Evolutionary conservation across 75 land plant species (phyloP), one percentile per base, ranked within the genome.

Genomic region (Cunninghamia lanceolata): DNA sequence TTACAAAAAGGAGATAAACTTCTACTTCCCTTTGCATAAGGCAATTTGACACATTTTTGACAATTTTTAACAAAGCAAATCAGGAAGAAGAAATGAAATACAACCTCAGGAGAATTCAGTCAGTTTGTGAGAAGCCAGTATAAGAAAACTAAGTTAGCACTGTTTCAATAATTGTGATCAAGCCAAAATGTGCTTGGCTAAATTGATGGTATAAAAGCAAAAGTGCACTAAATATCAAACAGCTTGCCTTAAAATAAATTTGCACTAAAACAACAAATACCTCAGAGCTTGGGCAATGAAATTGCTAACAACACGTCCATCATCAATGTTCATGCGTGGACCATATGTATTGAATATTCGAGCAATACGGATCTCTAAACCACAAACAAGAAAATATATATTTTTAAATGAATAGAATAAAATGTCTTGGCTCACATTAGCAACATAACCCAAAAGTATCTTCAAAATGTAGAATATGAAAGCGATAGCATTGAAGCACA

Each of bases 291-390:
- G 97, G n/a, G 97, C 94, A 87, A 96, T 94, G 86, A 96, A 96
- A 85, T 96, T 96, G 96, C 97, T 96, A 59, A 96, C 97, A 87
- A 96, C 96, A 47, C 97, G 96, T 56, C 97, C 97, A 92, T 96
- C 97, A 90, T 96, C 97, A 68, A 96, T 86, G 88, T 93, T 93
- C 96, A 94, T 94, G 43, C 97, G 92, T 14, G 97, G 97, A 28
- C 97, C 97, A 86, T 96, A 96, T 9, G 97, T 96, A 53, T 96
- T 96, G 86, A 96, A 96, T 47, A 96, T 96, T 13, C 97, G 92
- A 84, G 97, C 96, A 90, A 96, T 95, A 32, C 97, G 91, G 9
- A 96, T 94, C 93, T 96, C 92, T 71, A 83, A 83, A 86, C 34
- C 82, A 80, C 50, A 80, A 80, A 42, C 45, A 43, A 43, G 3